Conservation (phyloP, 1,139 yeast species). For the Pichia sp. region DNA sequence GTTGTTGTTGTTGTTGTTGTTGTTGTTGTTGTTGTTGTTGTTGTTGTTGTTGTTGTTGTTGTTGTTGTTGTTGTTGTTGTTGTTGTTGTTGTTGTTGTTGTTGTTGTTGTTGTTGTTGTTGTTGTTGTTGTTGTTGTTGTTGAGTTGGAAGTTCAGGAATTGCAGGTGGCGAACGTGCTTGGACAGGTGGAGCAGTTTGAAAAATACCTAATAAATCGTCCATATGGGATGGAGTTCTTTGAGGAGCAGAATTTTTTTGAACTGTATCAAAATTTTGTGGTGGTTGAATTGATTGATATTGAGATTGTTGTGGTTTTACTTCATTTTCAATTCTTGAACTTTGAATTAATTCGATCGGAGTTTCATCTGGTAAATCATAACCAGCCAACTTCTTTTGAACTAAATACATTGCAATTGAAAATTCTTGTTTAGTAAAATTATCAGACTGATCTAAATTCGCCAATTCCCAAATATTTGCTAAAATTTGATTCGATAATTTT, state of each 20-base stretch:
- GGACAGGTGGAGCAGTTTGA: slow-evolving; percentile 27
- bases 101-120: neutral
- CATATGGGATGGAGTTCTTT: slow-evolving; percentile 47
- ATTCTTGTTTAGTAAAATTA: slow-evolving; percentile 70
- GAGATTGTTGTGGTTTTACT: slow-evolving; percentile 2
- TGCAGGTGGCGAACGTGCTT: slow-evolving; percentile 31
- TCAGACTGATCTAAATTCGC: slow-evolving; percentile 89
- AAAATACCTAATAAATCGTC: slow-evolving; percentile 51
- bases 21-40: no score
- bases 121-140: slow-evolving; percentile 6
- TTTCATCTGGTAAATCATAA: slow-evolving; percentile 53
- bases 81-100: no score
- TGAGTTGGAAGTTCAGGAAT: neutral
- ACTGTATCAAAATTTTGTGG: slow-evolving; percentile 19
- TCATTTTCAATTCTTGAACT: slow-evolving; percentile 10
- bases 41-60: no score
- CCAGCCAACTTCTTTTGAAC: slow-evolving; percentile 83
- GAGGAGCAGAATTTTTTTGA: slow-evolving; percentile 18
- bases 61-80: no score
- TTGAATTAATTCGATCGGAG: slow-evolving; percentile 26
- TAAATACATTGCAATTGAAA: slow-evolving; percentile 88
- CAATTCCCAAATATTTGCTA: slow-evolving; percentile 92
- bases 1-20: no score
- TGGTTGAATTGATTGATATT: slow-evolving; percentile 11
- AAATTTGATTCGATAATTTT: slow-evolving; percentile 71